These are phyloP conservation scores for Populus ilicifolia DNA, from an alignment of 345 rosid genomes.

Conservation along the genomic window DNA sequence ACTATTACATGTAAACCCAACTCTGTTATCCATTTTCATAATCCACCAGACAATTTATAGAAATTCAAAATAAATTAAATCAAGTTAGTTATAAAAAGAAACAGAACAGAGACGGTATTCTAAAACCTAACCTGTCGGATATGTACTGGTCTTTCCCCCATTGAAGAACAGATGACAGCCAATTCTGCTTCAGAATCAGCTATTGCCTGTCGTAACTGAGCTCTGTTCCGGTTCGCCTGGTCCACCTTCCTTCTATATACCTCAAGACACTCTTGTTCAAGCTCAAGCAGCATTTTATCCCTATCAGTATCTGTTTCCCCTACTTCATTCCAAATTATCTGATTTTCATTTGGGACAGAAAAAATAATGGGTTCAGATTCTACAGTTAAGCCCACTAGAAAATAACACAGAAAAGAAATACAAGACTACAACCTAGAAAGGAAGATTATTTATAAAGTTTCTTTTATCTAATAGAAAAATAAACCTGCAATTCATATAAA, in stretches of 20 bases:
- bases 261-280: slow-evolving; percentile 89
- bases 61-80: neutral
- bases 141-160: slow-evolving; percentile 90
- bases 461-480: neutral
- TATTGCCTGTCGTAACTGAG: slow-evolving; percentile 74
- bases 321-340: slow-evolving; percentile 98
- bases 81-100: neutral
- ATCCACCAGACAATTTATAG: neutral
- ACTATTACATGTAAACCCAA: neutral
- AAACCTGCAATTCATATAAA: slow-evolving; percentile 82
- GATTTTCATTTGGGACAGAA: slow-evolving; percentile 4
- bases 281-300: slow-evolving; percentile 85
- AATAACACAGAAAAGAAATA: neutral
- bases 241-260: slow-evolving; percentile 94
- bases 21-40: neutral
- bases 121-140: slow-evolving; percentile 67
- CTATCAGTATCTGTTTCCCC: slow-evolving; percentile 84
- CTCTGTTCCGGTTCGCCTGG: slow-evolving; percentile 74
- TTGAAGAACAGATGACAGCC: slow-evolving; percentile 77
- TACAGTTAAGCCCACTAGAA: neutral
- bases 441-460: neutral
- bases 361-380: neutral
- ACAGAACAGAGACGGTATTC: neutral
- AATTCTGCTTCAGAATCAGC: slow-evolving; percentile 92
- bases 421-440: neutral